phyloP scores from a whole-genome alignment of 768 basidiomycete genomes.

The Lentinula boryana region DNA sequence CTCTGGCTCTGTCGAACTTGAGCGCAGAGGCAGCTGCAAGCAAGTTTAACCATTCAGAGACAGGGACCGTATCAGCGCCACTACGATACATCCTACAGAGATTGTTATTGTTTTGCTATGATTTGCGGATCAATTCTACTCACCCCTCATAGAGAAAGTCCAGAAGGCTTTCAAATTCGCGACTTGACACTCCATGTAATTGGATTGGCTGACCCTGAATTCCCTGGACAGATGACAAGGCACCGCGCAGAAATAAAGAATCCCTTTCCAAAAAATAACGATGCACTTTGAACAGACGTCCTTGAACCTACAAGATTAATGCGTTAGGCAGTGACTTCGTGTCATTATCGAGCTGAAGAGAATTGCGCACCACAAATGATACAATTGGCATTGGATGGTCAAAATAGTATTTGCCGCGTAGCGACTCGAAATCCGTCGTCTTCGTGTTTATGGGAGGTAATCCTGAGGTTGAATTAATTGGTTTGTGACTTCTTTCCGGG shows the following conservation, averaged over 20 bases:
- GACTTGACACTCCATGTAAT: neutral
- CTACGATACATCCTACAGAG: constrained; percentile 3
- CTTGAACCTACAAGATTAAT: neutral
- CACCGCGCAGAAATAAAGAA: constrained; percentile 1
- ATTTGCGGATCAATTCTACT: neutral
- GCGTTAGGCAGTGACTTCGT: neutral
- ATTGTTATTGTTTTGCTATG: neutral
- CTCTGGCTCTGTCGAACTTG: constrained; percentile 1
- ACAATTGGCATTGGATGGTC: neutral
- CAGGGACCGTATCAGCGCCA: neutral
- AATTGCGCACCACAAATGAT: neutral
- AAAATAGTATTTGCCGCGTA: neutral
- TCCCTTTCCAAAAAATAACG: constrained; percentile 4
- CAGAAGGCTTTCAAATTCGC: neutral
- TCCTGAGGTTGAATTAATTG: neutral
- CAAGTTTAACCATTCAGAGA: constrained; percentile 3
- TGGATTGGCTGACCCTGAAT: neutral
- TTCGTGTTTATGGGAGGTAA: neutral
- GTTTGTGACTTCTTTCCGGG: neutral
- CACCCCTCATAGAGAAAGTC: constrained; percentile 2
- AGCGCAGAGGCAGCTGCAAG: neutral
- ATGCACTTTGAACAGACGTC: constrained; percentile 1
- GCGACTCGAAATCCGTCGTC: neutral
- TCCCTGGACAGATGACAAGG: neutral
- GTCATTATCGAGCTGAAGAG: no score